Conservation (phyloP, 768 basidiomycete genomes). For the Dioszegia hungarica region DNA sequence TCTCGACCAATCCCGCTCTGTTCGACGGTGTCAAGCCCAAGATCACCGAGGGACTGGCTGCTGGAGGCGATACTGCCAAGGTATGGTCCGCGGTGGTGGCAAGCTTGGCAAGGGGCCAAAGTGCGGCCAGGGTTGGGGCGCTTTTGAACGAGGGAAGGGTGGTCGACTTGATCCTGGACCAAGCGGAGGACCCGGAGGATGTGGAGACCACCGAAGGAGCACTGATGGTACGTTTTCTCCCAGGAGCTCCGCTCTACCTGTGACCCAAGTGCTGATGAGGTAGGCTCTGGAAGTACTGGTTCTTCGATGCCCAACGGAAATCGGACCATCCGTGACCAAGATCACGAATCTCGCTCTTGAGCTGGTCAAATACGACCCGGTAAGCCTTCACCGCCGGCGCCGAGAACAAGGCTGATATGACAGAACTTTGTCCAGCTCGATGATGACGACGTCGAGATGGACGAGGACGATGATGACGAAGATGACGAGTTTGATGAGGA, state of each 20-base stretch:
- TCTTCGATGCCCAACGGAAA: conserved; percentile 75
- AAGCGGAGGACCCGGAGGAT: conserved; percentile 32
- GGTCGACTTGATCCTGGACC: conserved; percentile 20
- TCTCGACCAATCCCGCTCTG: conserved; percentile 62
- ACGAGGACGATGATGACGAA: conserved; percentile 61
- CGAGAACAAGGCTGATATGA: background rate
- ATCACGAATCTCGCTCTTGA: conserved; percentile 69
- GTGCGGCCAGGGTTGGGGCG: conserved; percentile 29
- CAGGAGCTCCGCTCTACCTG: too few species aligned
- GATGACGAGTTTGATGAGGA: conserved; percentile 76
- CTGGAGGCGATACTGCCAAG: conserved; percentile 41
- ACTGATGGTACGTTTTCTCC: conserved; percentile 33
- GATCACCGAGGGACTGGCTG: conserved; percentile 51
- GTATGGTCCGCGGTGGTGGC: conserved; percentile 59
- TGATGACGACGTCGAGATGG: conserved; percentile 56
- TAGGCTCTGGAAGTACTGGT: conserved; percentile 81
- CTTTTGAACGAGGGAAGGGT: conserved; percentile 20
- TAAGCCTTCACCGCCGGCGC: conserved; percentile 50
- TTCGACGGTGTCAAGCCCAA: conserved; percentile 58
- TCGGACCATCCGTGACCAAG: conserved; percentile 63
- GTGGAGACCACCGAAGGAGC: conserved; percentile 38
- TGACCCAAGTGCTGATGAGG: background rate
- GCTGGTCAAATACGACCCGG: conserved; percentile 90
- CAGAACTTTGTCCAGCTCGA: conserved; percentile 69
- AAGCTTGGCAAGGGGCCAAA: conserved; percentile 66